Evolutionary conservation across 371 early-diverging fungal genomes (phyloP).

Genomic region (Entomophthora muscae): DNA sequence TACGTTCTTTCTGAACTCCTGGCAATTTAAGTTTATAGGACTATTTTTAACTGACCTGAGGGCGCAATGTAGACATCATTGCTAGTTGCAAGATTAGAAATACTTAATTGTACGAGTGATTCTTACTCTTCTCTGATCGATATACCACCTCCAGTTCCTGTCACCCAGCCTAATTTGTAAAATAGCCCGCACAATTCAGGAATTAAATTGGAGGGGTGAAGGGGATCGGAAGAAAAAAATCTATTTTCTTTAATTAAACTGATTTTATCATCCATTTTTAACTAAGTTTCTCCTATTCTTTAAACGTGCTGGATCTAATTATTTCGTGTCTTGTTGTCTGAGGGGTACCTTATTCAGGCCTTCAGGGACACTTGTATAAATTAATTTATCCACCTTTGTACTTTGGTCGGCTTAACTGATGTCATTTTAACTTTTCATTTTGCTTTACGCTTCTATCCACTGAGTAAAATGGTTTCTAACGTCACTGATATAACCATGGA

Average conservation of each 20-base stretch:
- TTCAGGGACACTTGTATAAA: too few relatives aligned
- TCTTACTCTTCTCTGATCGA: conserved; percentile 60
- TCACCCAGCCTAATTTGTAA: conserved; percentile 87
- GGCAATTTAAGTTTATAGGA: not conserved
- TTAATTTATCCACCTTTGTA: too few relatives aligned
- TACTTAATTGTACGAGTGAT: not conserved
- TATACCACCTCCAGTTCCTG: conserved; percentile 92
- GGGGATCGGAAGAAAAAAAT: conserved; percentile 29
- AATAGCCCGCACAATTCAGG: conserved; percentile 83
- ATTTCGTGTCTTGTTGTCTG: too few relatives aligned
- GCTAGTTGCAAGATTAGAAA: conserved; percentile 16
- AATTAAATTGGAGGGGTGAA: conserved; percentile 77
- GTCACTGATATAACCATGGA: too few relatives aligned
- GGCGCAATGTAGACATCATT: conserved; percentile 79
- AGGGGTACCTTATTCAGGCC: too few relatives aligned
- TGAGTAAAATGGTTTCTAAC: too few relatives aligned
- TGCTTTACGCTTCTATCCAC: too few relatives aligned
- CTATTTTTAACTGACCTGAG: conserved; percentile 23
- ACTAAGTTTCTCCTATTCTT: too few relatives aligned
- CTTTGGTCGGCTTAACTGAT: too few relatives aligned
- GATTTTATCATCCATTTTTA: too few relatives aligned
- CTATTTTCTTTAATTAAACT: not conserved
- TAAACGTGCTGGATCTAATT: too few relatives aligned
- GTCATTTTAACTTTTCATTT: too few relatives aligned
- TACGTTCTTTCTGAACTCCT: conserved; percentile 92